phyloP scores from a whole-genome alignment of 2,329 filamentous ascomycete species.

The Aspergillus sp. region DNA sequence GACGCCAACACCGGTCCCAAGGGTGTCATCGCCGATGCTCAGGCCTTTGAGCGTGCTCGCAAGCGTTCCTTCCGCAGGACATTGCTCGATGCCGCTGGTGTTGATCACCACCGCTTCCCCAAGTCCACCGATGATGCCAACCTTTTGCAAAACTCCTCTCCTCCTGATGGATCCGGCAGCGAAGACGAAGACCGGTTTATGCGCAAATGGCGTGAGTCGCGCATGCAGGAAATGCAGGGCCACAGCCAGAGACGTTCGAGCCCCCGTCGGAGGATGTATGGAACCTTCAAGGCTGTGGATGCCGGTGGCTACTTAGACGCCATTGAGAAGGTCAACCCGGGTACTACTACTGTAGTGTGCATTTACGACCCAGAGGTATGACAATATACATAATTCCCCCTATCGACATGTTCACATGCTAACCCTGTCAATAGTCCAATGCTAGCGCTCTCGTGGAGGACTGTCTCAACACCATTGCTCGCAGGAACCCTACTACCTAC shows the following conservation, averaged over 20 bases:
- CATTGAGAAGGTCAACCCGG: conserved; percentile 78
- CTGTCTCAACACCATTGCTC: conserved; percentile 70
- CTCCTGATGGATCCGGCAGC: conserved; percentile 28
- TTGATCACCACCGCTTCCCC: conserved; percentile 23
- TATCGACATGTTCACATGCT: conserved; percentile 1
- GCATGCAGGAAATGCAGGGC: conserved; percentile 71
- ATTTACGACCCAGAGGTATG: conserved; percentile 84
- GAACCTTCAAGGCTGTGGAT: conserved; percentile 77
- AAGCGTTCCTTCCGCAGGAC: conserved; percentile 44
- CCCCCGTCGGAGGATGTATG: conserved; percentile 73
- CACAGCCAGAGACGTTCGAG: conserved; percentile 65
- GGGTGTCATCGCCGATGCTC: conserved; percentile 48
- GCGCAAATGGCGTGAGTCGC: conserved; percentile 75
- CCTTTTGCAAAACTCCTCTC: conserved; percentile 21
- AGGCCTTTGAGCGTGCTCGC: conserved; percentile 45
- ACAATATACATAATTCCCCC: no score
- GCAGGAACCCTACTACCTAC: conserved; percentile 64
- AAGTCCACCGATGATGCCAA: conserved; percentile 14
- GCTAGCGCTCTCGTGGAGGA: conserved; percentile 75
- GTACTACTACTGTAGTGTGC: conserved; percentile 85
- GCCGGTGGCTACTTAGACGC: conserved; percentile 91
- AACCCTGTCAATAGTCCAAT: conserved; percentile 55
- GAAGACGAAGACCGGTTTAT: conserved; percentile 78
- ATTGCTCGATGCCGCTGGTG: conserved; percentile 30
- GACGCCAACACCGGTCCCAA: conserved; percentile 49